Base-by-base conservation (phyloP, 140 eudicot genomes). In the Stevia rebaudiana region DNA sequence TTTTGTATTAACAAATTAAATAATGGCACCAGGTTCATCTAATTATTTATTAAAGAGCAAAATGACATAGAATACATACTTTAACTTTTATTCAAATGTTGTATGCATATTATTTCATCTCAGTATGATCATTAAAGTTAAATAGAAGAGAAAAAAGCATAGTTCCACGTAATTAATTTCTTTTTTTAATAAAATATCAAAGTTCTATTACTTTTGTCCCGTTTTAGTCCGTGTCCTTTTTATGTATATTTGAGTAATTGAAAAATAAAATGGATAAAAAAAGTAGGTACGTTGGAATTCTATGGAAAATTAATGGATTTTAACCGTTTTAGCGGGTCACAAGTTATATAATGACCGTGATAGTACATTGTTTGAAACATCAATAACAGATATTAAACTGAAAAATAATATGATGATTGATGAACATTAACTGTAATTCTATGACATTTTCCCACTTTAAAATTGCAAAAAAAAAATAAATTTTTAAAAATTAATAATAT, bases 401-500 rank as follows among this genome's bases (percentile, higher is more conserved):
- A 54, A 54, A 54, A 12, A 0, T 10, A 56, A 6, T 31, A 30
- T n/a, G 24, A 8, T 31, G 13, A 30, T 1, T 5, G 13, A 19
- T n/a, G 5, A 28, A 15, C 24, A 56, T 8, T 15, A 40, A 56
- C 31, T 53, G 18, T 53, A 22, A 53, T 25, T 25, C 37, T 25
- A 25, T 24, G 61, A 53, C 58, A 54, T 54, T 54, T 54, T 13
- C 12, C 11, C 40, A 25, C 2, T 13, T 5, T 6, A 13, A 54
- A 54, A 54, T 40, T 36, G 46, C 53, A 47, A 69, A 69, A 21
- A 42, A 54, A 6, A 46, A 51, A 44, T 35, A n/a, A n/a, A n/a
- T n/a, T n/a, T n/a, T n/a, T n/a, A n/a, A n/a, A n/a, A n/a, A n/a
- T n/a, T n/a, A n/a, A n/a, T n/a, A n/a, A n/a, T 21, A 8, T 39